A percentile compares a stretch with the other conserved stretches of the same genome.
Conservation (phyloP, 371 early-diverging fungal species). For the Umbelopsis sp. region DNA sequence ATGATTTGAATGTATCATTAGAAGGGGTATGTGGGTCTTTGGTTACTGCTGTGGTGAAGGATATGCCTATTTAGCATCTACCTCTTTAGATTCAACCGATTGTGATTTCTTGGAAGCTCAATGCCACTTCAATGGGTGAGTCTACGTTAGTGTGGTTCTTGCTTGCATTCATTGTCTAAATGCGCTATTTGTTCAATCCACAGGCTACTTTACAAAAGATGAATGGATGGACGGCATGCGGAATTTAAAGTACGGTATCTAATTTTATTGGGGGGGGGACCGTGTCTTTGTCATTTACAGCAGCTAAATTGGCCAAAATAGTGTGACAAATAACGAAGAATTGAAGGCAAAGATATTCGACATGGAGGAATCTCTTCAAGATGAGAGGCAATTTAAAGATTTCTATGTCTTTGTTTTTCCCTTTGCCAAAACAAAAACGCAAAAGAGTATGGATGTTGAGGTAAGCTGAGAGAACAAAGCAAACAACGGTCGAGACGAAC, state of each 20-base stretch:
- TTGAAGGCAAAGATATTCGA: slow-evolving; percentile 32
- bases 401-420: slow-evolving; percentile 56
- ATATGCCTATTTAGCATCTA: no score
- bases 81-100: slow-evolving; percentile 42
- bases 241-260: slow-evolving; percentile 42
- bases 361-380: slow-evolving; percentile 37
- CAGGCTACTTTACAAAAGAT: slow-evolving; percentile 51
- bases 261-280: slow-evolving; percentile 3
- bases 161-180: neutral
- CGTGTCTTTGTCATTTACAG: neutral
- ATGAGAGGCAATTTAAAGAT: slow-evolving; percentile 44
- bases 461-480: slow-evolving; percentile 22
- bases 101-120: slow-evolving; percentile 47
- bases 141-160: neutral
- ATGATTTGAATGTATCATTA: neutral
- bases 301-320: neutral
- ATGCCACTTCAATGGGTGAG: slow-evolving; percentile 53
- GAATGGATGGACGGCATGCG: slow-evolving; percentile 60
- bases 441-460: slow-evolving; percentile 54
- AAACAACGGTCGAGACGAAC: no score
- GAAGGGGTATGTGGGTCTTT: neutral
- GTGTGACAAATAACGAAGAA: slow-evolving; percentile 37
- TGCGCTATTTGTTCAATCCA: no score
- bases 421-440: slow-evolving; percentile 57
- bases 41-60: neutral